A percentile compares a stretch with the other conserved stretches of the same genome.
Conservation (phyloP, 2,329 filamentous ascomycete genomes). For the Lasiodiplodia sp. region DNA sequence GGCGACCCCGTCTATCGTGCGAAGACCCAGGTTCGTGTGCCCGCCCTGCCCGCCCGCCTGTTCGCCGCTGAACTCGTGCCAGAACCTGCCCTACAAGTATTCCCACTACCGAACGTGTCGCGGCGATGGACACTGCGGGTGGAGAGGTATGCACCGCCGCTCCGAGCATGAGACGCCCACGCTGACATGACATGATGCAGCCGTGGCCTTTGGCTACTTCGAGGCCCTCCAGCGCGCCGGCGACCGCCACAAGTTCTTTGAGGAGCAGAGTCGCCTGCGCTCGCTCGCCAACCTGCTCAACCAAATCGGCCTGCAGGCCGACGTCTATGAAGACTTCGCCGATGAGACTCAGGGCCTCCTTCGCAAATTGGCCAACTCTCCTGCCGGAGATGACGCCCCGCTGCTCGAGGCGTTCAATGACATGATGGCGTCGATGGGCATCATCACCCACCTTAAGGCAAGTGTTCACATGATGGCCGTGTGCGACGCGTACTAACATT, state of each 20-base stretch:
- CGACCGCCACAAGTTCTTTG: slow-evolving; percentile 69
- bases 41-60: not conserved
- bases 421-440: slow-evolving; percentile 68
- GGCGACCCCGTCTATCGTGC: slow-evolving; percentile 84
- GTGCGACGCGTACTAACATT: slow-evolving; percentile 30
- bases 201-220: slow-evolving; percentile 91
- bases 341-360: slow-evolving; percentile 77
- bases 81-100: slow-evolving; percentile 84
- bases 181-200: slow-evolving; percentile 58
- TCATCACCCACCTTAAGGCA: slow-evolving; percentile 83
- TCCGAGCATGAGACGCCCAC: slow-evolving; percentile 21
- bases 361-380: slow-evolving; percentile 66
- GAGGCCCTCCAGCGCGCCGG: slow-evolving; percentile 78
- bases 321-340: slow-evolving; percentile 83
- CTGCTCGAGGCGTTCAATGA: slow-evolving; percentile 79
- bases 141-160: slow-evolving; percentile 78
- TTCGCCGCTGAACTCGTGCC: slow-evolving; percentile 23
- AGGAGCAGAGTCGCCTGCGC: slow-evolving; percentile 75
- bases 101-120: slow-evolving; percentile 86
- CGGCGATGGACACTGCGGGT: slow-evolving; percentile 96
- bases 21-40: slow-evolving; percentile 78
- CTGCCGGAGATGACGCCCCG: slow-evolving; percentile 59
- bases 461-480: slow-evolving; percentile 22
- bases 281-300: slow-evolving; percentile 75
- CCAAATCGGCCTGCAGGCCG: slow-evolving; percentile 71